Evolutionary conservation across 805 yeast genomes (phyloP), one percentile per base, ranked within the genome.

Genomic region (Clavispora asparagi): DNA sequence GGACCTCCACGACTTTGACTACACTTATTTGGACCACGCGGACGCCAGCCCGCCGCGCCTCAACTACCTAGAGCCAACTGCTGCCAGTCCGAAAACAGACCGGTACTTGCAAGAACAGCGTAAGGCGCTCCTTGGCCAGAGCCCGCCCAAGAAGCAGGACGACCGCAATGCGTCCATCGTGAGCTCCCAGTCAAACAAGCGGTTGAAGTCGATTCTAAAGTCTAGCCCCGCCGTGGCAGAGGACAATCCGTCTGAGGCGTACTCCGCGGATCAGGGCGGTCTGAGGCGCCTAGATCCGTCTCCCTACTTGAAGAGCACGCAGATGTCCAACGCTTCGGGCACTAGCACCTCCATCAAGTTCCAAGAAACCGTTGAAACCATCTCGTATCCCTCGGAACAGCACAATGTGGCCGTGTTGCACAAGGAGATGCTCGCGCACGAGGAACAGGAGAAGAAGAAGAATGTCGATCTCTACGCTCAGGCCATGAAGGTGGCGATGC

Each of bases 401-500:
- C 43, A 30, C 10, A 33, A 35, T 33, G n/a, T 41, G 26, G 43
- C 42, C 9, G 54, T 46, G 19, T 16, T 48, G 26, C 40, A 42
- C 32, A 41, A 26, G 16, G 55, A 48, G 3, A 49, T 41, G 19
- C 29, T 40, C 17, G 43, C 45, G 36, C 49, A 51, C n/a, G 45
- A 52, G 25, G 42, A 52, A 35, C 41, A 44, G 42, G 48, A 39
- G 30, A 40, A 41, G 38, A 53, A 61, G 37, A 59, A 77, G 26
- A 75, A 75, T 23, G 77, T 72, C 36, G 83, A 81, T 50, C 67
- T 80, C 70, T 82, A 81, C 53, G 70, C 69, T 17, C 65, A 66
- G 51, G 87, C 87, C 0, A 67, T 75, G 49, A 76, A 75, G 51
- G 75, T 77, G 12, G 87, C 87, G 0, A 65, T 73, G 59, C 72